Percentiles rank a stretch among this genome's conserved stretches.
phyloP scores from a whole-genome alignment of 2,329 filamentous ascomycete genomes.

The Lecanicillium sp. region DNA sequence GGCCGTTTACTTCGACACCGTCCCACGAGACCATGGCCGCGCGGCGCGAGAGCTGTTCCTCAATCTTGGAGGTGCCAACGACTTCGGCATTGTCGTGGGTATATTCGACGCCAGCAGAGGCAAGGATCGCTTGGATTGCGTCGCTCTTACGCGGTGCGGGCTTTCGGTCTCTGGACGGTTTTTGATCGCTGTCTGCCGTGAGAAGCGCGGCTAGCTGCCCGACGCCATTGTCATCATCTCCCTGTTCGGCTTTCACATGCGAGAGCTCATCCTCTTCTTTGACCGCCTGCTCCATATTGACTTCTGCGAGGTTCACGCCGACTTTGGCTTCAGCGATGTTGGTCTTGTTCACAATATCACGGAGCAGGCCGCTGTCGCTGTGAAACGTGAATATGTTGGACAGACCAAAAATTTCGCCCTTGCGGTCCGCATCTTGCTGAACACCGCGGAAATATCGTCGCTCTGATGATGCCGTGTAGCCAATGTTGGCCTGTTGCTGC shows the following conservation, averaged over 20 bases:
- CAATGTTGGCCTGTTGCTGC: constrained; percentile 97
- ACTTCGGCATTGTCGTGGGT: constrained; percentile 96
- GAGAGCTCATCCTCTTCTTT: constrained; percentile 44
- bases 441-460: constrained; percentile 93
- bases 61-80: constrained; percentile 85
- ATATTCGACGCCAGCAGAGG: constrained; percentile 84
- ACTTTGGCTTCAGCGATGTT: constrained; percentile 91
- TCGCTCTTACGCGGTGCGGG: constrained; percentile 51
- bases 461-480: constrained; percentile 87
- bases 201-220: constrained; percentile 60
- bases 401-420: constrained; percentile 91
- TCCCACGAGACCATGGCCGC: constrained; percentile 57
- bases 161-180: constrained; percentile 30
- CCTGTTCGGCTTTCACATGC: constrained; percentile 40
- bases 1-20: constrained; percentile 39
- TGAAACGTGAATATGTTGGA: constrained; percentile 81
- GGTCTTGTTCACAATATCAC: constrained; percentile 97
- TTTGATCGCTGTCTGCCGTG: constrained; percentile 42
- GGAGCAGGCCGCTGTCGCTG: constrained; percentile 69
- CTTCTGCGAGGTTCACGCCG: constrained; percentile 71
- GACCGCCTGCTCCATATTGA: constrained; percentile 61
- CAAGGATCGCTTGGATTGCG: constrained; percentile 81
- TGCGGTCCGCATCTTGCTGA: constrained; percentile 73
- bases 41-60: constrained; percentile 71
- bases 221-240: constrained; percentile 61